A percentile compares a stretch with the other conserved stretches of the same genome.
Conservation (phyloP, 345 rosid genomes). For the Camelina neglecta region DNA sequence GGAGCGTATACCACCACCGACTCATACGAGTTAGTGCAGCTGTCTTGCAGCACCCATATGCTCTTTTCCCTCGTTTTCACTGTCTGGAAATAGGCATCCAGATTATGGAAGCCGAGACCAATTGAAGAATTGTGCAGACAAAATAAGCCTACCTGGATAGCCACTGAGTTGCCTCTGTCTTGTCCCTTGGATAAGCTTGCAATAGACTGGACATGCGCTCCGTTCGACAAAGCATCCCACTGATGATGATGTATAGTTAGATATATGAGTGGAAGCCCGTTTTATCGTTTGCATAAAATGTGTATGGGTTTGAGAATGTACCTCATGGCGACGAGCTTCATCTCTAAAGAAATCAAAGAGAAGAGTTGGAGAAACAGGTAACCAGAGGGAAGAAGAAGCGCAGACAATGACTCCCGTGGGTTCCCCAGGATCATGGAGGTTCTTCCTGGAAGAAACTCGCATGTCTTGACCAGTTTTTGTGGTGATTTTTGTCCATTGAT, state of each 20-base stretch:
- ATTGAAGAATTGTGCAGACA: background rate
- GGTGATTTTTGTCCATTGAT: constrained; percentile 82
- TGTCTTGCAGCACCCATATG: constrained; percentile 87
- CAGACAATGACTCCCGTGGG: constrained; percentile 89
- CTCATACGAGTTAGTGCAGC: constrained; percentile 84
- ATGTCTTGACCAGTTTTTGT: constrained; percentile 93
- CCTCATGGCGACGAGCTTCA: constrained; percentile 84
- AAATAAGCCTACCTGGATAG: constrained; percentile 60
- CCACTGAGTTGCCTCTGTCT: constrained; percentile 92
- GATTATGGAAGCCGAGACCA: background rate
- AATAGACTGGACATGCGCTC: constrained; percentile 68
- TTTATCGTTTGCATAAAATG: background rate
- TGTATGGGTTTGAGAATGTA: constrained; percentile 35
- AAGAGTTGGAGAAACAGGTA: constrained; percentile 73
- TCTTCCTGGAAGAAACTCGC: constrained; percentile 89
- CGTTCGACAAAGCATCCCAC: constrained; percentile 92
- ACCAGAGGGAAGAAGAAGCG: constrained; percentile 84
- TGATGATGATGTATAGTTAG: constrained; percentile 33
- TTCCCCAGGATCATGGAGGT: constrained; percentile 90
- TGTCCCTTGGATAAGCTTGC: constrained; percentile 90
- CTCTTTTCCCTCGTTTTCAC: constrained; percentile 74
- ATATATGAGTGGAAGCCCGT: constrained; percentile 9
- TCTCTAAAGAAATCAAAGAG: constrained; percentile 92
- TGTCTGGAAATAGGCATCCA: constrained; percentile 50
- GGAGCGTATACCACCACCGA: constrained; percentile 83